Evolutionary conservation across 441 rosid genomes (phyloP), one percentile per base, ranked within the genome.

Genomic region (Raphanus hybrid): DNA sequence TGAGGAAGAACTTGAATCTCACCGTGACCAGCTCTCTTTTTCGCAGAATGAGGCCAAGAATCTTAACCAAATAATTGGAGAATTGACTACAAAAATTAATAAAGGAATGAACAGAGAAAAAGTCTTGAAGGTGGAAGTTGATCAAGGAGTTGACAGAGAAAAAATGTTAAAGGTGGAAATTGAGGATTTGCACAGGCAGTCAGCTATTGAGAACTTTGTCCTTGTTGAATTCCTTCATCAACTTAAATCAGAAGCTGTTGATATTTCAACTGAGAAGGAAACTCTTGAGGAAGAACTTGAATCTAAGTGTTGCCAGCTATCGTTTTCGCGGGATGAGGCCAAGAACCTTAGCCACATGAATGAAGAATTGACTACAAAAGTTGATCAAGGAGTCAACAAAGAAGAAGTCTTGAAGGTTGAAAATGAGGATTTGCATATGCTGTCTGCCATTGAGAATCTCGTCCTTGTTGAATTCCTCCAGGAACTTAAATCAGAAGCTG

Each of bases 381-480:
- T 41, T 41, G 2, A 10, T 43, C 34, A 43, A 43, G 5, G 50
- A 43, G 5, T 3, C 0, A 11, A 43, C 14, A 43, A 5, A 43
- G 50, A 43, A 43, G n/a, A 43, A 43, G n/a, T 10, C 50, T 43
- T 43, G 50, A 10, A 43, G 5, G 14, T 43, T 1, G 14, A 11
- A 11, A 1, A 3, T 43, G 50, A 43, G 0, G 50, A 43, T 10
- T 10, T 43, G 14, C 41, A 37, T 3, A 37, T 1, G 41, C 9
- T 1, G 41, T 37, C 41, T 7, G 41, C 9, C 8, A 37, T 87
- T 37, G 3, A 37, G 41, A 37, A 37, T 10, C 3, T 37, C 8
- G 85, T 91, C 76, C 85, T 91, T 71, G 77, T 83, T 78, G 84
- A 89, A 29, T 76, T 88, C 74, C 84, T 95, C 75, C 86, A 84